These are phyloP conservation scores for Boletus tomentosulus DNA, from an alignment of 768 basidiomycete species.

Conservation along the genomic window DNA sequence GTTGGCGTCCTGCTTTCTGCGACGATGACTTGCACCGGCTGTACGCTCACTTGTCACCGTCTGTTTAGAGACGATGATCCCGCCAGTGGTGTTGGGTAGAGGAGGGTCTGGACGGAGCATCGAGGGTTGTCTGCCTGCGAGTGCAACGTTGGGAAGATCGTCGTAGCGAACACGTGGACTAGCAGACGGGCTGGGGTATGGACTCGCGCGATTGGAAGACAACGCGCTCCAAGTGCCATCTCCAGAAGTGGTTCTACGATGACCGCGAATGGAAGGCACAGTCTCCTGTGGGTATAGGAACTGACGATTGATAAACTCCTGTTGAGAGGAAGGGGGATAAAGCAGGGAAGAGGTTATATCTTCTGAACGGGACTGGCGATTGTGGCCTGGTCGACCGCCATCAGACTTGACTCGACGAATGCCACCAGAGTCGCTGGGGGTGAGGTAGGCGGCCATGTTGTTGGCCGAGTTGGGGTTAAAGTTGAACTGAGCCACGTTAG, in stretches of 20 bases:
- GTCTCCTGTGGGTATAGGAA: conserved; percentile 41
- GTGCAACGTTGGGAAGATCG: conserved; percentile 41
- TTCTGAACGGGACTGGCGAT: conserved; percentile 58
- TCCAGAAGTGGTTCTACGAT: conserved; percentile 41
- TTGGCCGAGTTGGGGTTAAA: conserved; percentile 32
- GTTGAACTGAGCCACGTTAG: conserved; percentile 30
- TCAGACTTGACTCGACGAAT: conserved; percentile 55
- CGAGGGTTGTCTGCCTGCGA: conserved; percentile 19
- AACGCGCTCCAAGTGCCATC: conserved; percentile 32
- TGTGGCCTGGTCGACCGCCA: conserved; percentile 37
- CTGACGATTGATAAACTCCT: conserved; percentile 41
- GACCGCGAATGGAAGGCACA: conserved; percentile 36
- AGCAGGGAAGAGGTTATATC: conserved; percentile 41
- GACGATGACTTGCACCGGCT: conserved; percentile 76
- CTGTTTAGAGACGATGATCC: conserved; percentile 50
- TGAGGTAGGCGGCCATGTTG: conserved; percentile 39
- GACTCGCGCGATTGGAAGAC: conserved; percentile 45
- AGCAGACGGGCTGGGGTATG: conserved; percentile 67
- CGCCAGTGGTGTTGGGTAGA: conserved; percentile 1
- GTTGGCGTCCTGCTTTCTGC: conserved; percentile 85
- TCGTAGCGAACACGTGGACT: conserved; percentile 53
- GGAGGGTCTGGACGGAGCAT: conserved; percentile 22
- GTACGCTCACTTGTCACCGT: conserved; percentile 92
- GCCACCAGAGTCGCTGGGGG: conserved; percentile 23
- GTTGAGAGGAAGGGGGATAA: conserved; percentile 36